Conservation (phyloP, 306 rosid species). For the Cucurbita pepo region DNA sequence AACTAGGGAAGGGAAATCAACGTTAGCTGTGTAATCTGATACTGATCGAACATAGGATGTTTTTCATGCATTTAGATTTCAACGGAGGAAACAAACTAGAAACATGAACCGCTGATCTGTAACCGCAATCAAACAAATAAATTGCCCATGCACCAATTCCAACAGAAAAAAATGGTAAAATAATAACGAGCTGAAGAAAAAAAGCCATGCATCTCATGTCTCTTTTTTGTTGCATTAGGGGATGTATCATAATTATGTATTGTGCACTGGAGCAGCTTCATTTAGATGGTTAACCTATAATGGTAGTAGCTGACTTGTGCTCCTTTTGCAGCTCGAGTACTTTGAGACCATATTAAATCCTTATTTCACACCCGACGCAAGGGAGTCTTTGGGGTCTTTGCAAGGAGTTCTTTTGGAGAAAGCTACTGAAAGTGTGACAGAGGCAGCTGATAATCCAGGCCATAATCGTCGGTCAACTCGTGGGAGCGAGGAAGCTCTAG, state of each 20-base stretch:
- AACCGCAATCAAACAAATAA: neutral
- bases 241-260: slow-evolving; percentile 6
- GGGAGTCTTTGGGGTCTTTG: slow-evolving; percentile 79
- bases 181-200: neutral
- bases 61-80: neutral
- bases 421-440: slow-evolving; percentile 71
- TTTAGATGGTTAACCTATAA: neutral
- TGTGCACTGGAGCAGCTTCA: neutral
- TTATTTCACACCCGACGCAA: slow-evolving; percentile 84
- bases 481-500: slow-evolving; percentile 88
- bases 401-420: slow-evolving; percentile 90
- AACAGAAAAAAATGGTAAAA: neutral
- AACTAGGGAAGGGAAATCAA: neutral
- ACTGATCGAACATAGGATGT: neutral
- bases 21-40: neutral
- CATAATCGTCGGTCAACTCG: slow-evolving; percentile 89
- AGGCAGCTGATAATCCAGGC: slow-evolving; percentile 65
- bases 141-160: neutral
- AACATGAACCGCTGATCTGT: neutral
- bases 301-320: neutral
- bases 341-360: slow-evolving; percentile 84
- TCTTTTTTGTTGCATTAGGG: neutral
- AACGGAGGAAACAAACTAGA: neutral
- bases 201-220: neutral
- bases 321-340: slow-evolving; percentile 80